Percentiles rank a stretch among this genome's conserved stretches.
Conservation (phyloP, 768 basidiomycete genomes). For the Trametes elegans region DNA sequence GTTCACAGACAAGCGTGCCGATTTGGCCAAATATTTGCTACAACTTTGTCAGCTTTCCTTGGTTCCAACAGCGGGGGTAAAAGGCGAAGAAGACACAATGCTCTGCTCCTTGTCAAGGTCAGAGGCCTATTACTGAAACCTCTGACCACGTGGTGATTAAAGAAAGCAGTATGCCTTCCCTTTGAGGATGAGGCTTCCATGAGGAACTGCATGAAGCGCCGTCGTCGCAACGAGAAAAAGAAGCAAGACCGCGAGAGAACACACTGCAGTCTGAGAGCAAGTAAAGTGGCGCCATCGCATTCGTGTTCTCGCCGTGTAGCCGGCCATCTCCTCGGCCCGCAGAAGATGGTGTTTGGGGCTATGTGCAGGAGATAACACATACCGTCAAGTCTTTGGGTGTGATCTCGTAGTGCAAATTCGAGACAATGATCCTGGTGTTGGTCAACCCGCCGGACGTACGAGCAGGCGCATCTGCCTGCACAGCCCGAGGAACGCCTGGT, state of each 20-base stretch:
- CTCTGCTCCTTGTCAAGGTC: too few species aligned
- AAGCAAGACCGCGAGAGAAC: too few species aligned
- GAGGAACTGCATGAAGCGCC: too few species aligned
- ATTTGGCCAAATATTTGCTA: slow-evolving; percentile 90
- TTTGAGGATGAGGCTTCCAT: too few species aligned
- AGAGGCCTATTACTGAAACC: too few species aligned
- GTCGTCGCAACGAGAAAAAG: neutral
- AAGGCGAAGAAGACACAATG: too few species aligned
- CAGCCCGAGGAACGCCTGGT: slow-evolving; percentile 40
- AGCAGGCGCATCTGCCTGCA: slow-evolving; percentile 21
- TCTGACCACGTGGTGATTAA: too few species aligned
- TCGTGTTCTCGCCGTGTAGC: too few species aligned
- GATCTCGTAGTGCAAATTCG: slow-evolving; percentile 91
- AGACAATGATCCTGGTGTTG: slow-evolving; percentile 67
- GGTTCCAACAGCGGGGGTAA: too few species aligned
- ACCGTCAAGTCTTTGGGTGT: slow-evolving; percentile 87
- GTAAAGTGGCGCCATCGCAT: too few species aligned
- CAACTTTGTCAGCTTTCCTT: neutral
- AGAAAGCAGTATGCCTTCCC: too few species aligned
- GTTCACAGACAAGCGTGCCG: slow-evolving; percentile 90
- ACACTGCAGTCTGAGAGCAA: too few species aligned
- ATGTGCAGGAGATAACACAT: slow-evolving; percentile 29
- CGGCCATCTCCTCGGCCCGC: neutral
- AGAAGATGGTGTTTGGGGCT: neutral
- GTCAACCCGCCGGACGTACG: slow-evolving; percentile 29